These are phyloP conservation scores for Candida chilensis DNA, from an alignment of 805 yeast species.

Conservation along the genomic window DNA sequence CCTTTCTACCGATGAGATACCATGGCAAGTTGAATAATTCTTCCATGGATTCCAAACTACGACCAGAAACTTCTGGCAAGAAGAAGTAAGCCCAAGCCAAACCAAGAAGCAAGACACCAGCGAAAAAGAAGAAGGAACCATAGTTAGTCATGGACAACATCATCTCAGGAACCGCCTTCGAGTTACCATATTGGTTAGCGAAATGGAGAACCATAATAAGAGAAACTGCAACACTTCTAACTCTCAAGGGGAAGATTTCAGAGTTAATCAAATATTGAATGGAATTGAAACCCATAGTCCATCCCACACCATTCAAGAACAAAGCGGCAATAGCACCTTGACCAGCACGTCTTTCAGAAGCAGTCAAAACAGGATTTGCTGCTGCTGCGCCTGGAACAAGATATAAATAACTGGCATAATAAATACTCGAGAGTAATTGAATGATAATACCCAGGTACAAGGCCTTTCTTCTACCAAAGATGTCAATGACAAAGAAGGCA, in stretches of 20 bases:
- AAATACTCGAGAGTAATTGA: slow-evolving; percentile 32
- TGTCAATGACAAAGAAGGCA: slow-evolving; percentile 46
- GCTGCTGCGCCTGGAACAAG: slow-evolving; percentile 34
- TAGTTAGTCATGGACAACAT: slow-evolving; percentile 30
- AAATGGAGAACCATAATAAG: slow-evolving; percentile 47
- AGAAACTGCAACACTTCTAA: slow-evolving; percentile 40
- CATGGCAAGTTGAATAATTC: slow-evolving; percentile 45
- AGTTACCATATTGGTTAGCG: slow-evolving; percentile 47
- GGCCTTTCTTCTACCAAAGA: slow-evolving; percentile 41
- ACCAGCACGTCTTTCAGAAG: slow-evolving; percentile 25
- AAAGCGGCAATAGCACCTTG: slow-evolving; percentile 41
- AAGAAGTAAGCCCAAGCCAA: slow-evolving; percentile 39
- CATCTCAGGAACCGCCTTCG: slow-evolving; percentile 47
- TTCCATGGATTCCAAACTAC: slow-evolving; percentile 43
- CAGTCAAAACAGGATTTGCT: slow-evolving; percentile 14
- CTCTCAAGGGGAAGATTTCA: slow-evolving; percentile 43
- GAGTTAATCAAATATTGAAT: slow-evolving; percentile 46
- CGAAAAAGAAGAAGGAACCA: slow-evolving; percentile 46
- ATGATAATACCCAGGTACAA: slow-evolving; percentile 38
- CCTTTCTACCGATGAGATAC: slow-evolving; percentile 48
- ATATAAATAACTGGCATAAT: slow-evolving; percentile 35
- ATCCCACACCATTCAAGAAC: slow-evolving; percentile 42
- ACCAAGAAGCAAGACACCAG: slow-evolving; percentile 29
- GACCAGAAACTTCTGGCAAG: slow-evolving; percentile 41
- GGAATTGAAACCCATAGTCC: slow-evolving; percentile 53